Percentiles rank a stretch among this genome's conserved stretches.
phyloP scores from a whole-genome alignment of 257 asterid species.

The Solanum pinnatisectum region DNA sequence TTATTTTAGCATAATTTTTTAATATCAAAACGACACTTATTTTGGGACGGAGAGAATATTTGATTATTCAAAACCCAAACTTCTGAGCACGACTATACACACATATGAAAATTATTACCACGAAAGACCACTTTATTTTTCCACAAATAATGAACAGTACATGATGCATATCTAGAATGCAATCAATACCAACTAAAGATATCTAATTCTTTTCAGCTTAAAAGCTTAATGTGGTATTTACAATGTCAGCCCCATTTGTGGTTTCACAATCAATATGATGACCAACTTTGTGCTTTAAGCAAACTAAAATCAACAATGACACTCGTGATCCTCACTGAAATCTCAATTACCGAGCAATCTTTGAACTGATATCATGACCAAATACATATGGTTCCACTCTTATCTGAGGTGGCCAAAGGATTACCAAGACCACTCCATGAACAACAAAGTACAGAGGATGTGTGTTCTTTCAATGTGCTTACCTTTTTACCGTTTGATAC shows the following conservation, averaged over 20 bases:
- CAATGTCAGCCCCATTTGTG: background rate
- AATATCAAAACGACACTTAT: background rate
- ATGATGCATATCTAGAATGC: background rate
- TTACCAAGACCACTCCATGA: constrained; percentile 85
- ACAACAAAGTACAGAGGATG: constrained; percentile 64
- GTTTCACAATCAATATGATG: background rate
- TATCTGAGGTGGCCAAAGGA: constrained; percentile 73
- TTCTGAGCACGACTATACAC: background rate
- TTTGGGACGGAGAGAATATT: background rate
- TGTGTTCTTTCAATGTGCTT: constrained; percentile 73
- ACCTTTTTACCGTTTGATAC: constrained; percentile 46
- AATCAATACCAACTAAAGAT: background rate
- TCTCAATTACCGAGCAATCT: background rate
- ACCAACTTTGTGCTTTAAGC: background rate
- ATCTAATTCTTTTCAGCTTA: background rate
- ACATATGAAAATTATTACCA: background rate
- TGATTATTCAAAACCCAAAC: background rate
- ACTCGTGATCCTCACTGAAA: background rate
- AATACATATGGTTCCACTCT: constrained; percentile 59
- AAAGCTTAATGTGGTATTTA: background rate
- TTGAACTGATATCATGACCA: constrained; percentile 33
- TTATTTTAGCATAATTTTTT: background rate
- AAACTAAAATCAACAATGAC: background rate
- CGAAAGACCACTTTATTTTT: background rate
- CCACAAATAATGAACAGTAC: background rate